Conservation (phyloP, 257 asterid genomes). For the Paulownia fortunei region DNA sequence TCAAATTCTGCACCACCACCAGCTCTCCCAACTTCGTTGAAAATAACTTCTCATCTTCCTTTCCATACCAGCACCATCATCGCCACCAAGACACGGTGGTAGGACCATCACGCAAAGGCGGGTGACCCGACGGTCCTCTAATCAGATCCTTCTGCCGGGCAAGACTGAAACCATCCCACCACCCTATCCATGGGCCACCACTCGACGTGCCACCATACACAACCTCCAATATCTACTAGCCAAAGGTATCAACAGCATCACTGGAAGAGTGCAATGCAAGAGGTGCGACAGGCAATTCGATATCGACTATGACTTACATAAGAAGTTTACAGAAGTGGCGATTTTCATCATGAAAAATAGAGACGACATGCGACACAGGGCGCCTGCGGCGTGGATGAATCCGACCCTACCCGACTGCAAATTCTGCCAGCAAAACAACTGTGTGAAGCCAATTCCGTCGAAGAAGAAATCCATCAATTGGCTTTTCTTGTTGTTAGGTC, state of each 20-base stretch:
- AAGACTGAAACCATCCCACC: slow-evolving; percentile 18
- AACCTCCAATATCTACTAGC: slow-evolving; percentile 19
- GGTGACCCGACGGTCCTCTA: slow-evolving; percentile 24
- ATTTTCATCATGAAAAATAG: slow-evolving; percentile 24
- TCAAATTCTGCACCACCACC: not conserved
- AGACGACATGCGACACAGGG: slow-evolving; percentile 47
- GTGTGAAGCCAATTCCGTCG: slow-evolving; percentile 45
- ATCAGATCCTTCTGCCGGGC: slow-evolving; percentile 21
- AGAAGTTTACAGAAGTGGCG: slow-evolving; percentile 38
- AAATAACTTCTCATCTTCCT: too few relatives aligned
- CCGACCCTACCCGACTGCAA: slow-evolving; percentile 53
- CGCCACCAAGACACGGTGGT: not conserved
- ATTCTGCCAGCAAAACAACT: slow-evolving; percentile 43
- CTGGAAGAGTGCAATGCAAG: slow-evolving; percentile 57
- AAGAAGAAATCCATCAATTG: slow-evolving; percentile 53
- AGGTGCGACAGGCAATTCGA: slow-evolving; percentile 46
- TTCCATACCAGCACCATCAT: not conserved
- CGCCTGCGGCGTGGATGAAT: slow-evolving; percentile 52
- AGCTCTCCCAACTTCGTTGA: too few relatives aligned
- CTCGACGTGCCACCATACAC: slow-evolving; percentile 44
- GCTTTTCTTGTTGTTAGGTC: slow-evolving; percentile 62
- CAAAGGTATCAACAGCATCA: slow-evolving; percentile 24
- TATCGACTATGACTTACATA: slow-evolving; percentile 39
- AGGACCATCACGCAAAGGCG: not conserved
- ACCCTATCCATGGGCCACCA: slow-evolving; percentile 60